These are phyloP conservation scores for Scutellaria baicalensis DNA, from an alignment of 257 asterid genomes.

Conservation along the genomic window DNA sequence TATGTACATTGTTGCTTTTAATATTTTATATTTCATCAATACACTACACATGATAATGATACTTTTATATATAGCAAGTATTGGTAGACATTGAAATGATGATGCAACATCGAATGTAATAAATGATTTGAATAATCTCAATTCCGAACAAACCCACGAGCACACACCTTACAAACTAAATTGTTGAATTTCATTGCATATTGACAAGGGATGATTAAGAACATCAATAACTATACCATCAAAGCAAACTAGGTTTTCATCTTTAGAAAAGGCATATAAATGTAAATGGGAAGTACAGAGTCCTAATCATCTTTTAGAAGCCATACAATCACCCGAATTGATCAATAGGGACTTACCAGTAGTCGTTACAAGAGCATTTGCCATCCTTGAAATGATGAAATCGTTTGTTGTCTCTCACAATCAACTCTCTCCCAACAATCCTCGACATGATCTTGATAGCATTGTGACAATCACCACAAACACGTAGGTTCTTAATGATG, in stretches of 20 bases:
- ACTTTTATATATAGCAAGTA: too few species aligned
- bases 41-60: too few species aligned
- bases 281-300: neutral
- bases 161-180: neutral
- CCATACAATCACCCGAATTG: neutral
- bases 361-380: conserved; percentile 89
- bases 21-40: neutral
- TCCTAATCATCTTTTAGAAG: neutral
- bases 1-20: neutral
- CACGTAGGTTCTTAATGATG: conserved; percentile 83
- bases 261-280: neutral
- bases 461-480: conserved; percentile 92
- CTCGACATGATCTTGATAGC: conserved; percentile 97
- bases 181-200: conserved; percentile 1
- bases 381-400: conserved; percentile 96
- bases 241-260: neutral
- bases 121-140: neutral
- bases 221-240: neutral
- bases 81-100: too few species aligned
- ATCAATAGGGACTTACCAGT: conserved; percentile 51
- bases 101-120: too few species aligned
- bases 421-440: conserved; percentile 90
- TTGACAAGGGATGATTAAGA: neutral
- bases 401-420: conserved; percentile 83
- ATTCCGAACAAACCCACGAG: neutral